Evolutionary conservation across 1,139 yeast genomes (phyloP).

Genomic region (Insectozyma bohioensis): DNA sequence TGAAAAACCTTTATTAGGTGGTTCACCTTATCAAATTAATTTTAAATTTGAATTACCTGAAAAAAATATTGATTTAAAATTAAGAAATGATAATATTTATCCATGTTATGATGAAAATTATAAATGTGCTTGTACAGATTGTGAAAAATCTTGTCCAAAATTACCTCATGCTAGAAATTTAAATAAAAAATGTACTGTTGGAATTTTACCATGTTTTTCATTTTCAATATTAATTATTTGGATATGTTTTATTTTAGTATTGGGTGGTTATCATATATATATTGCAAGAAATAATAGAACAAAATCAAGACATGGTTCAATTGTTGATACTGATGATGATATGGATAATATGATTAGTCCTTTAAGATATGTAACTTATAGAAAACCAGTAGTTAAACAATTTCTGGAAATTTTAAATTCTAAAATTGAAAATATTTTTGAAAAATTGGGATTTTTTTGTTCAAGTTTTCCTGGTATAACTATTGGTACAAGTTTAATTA

Average conservation of each 20-base stretch:
- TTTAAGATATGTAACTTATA: slow-evolving; percentile 14
- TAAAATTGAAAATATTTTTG: slow-evolving; percentile 36
- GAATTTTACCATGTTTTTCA: slow-evolving; percentile 71
- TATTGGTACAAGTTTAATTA: slow-evolving; percentile 42
- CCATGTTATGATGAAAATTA: slow-evolving; percentile 66
- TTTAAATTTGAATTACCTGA: slow-evolving; percentile 48
- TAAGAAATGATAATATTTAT: slow-evolving; percentile 35
- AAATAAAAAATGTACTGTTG: slow-evolving; percentile 51
- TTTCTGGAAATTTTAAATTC: slow-evolving; percentile 16
- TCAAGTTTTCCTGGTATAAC: slow-evolving; percentile 59
- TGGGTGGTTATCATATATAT: slow-evolving; percentile 41
- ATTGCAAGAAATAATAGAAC: slow-evolving; percentile 19
- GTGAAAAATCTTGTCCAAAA: slow-evolving; percentile 75
- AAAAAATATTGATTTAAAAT: slow-evolving; percentile 20
- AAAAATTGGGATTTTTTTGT: slow-evolving; percentile 50
- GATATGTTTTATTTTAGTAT: slow-evolving; percentile 29
- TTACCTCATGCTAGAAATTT: slow-evolving; percentile 46
- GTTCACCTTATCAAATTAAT: slow-evolving; percentile 93
- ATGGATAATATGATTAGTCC: slow-evolving; percentile 20
- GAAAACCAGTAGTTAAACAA: slow-evolving; percentile 11
- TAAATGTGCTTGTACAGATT: slow-evolving; percentile 90
- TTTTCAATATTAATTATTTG: slow-evolving; percentile 59
- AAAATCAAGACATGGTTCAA: slow-evolving; percentile 6
- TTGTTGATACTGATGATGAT: slow-evolving; percentile 18
- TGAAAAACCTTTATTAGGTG: slow-evolving; percentile 89